phyloP scores from a whole-genome alignment of 441 rosid genomes.

The Arabidopsis hybrid region DNA sequence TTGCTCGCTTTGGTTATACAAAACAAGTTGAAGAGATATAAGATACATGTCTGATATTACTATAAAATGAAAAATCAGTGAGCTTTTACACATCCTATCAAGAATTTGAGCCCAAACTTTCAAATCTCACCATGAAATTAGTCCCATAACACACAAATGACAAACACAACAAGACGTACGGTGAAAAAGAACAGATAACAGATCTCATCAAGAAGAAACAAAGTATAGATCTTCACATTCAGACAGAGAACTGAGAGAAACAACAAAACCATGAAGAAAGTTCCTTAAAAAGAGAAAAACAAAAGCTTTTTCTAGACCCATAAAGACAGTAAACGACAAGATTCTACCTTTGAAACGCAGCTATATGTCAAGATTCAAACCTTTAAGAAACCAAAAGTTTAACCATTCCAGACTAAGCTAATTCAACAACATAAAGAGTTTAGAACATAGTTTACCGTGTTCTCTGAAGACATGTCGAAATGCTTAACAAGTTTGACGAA shows the following conservation, averaged over 20 bases:
- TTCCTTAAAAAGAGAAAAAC: background rate
- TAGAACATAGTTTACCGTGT: constrained; percentile 28
- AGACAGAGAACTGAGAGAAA: background rate
- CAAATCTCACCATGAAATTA: background rate
- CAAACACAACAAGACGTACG: background rate
- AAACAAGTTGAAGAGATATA: constrained; percentile 10
- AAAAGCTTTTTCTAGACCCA: background rate
- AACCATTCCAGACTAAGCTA: background rate
- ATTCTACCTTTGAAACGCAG: background rate
- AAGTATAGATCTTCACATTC: constrained; percentile 1
- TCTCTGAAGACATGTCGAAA: constrained; percentile 24
- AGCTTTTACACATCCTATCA: background rate
- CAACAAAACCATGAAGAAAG: background rate
- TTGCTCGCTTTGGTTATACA: constrained; percentile 8
- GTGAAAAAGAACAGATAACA: background rate
- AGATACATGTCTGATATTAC: background rate
- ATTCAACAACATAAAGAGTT: background rate
- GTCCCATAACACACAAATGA: background rate
- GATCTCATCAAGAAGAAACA: background rate
- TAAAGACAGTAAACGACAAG: background rate
- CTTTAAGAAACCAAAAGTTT: background rate
- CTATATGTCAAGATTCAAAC: background rate
- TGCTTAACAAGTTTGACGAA: constrained; percentile 35
- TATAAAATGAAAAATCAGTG: background rate
- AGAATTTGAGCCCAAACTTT: background rate